Percentiles rank a stretch among this genome's conserved stretches.
Conservation (phyloP, 805 yeast species). For the Candida glaebosa region DNA sequence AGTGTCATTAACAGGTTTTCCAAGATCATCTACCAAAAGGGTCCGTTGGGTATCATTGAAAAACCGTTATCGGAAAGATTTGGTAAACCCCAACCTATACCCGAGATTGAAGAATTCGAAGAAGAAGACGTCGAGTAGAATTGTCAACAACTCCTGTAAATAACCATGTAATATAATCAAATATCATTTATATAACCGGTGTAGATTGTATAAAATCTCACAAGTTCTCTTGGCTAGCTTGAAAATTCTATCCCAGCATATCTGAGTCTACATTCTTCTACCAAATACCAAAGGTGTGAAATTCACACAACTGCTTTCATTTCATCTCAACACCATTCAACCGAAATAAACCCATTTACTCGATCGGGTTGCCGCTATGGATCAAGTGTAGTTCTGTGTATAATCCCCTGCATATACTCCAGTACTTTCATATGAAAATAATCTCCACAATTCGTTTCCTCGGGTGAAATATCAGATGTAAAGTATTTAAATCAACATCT, state of each 20-base stretch:
- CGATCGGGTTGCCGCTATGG: too few species aligned
- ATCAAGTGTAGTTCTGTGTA: too few species aligned
- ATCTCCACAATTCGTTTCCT: background rate
- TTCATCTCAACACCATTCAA: too few species aligned
- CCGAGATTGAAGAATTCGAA: constrained; percentile 40
- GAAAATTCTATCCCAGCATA: too few species aligned
- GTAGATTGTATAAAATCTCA: background rate
- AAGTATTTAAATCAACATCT: background rate
- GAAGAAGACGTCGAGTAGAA: constrained; percentile 34
- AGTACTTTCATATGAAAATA: constrained; percentile 5
- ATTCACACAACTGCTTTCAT: too few species aligned
- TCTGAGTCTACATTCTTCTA: too few species aligned
- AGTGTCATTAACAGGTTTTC: constrained; percentile 29
- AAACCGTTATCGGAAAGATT: constrained; percentile 37
- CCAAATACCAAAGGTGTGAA: too few species aligned
- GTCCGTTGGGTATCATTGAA: constrained; percentile 41
- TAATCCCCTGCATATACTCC: constrained; percentile 5
- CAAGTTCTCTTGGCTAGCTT: too few species aligned
- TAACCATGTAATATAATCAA: background rate
- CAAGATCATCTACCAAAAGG: constrained; percentile 36
- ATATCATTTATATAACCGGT: background rate
- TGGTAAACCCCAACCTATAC: constrained; percentile 30
- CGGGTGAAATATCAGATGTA: background rate
- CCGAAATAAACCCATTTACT: too few species aligned
- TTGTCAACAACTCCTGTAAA: background rate